Conservation (phyloP, 2,329 filamentous ascomycete genomes). For the Nakataea oryzae region DNA sequence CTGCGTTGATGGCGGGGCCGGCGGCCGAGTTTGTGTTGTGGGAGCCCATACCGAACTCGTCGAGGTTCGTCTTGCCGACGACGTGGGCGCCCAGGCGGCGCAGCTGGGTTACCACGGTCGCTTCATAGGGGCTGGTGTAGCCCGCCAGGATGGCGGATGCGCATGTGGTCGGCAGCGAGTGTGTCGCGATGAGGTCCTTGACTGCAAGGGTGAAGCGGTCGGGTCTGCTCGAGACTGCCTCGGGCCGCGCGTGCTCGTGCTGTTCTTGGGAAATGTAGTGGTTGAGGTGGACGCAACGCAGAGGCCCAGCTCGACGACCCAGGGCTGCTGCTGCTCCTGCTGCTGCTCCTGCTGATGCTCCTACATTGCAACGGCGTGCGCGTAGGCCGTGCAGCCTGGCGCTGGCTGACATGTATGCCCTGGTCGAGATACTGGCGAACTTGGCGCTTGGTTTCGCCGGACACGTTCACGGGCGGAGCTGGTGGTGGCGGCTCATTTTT, state of each 20-base stretch:
- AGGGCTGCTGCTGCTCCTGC: background rate
- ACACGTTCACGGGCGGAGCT: background rate
- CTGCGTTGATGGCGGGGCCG: slow-evolving; percentile 12
- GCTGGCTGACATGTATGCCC: slow-evolving; percentile 8
- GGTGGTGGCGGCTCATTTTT: background rate
- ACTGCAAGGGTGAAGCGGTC: slow-evolving; percentile 40
- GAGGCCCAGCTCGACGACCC: too few relatives aligned
- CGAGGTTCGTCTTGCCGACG: slow-evolving; percentile 78
- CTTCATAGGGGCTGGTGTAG: slow-evolving; percentile 67
- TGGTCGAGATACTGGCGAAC: background rate
- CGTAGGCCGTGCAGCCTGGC: slow-evolving; percentile 1
- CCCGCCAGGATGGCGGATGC: slow-evolving; percentile 60
- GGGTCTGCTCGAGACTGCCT: background rate
- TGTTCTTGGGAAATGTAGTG: background rate
- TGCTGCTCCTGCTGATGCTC: background rate
- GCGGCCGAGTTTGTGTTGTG: slow-evolving; percentile 18
- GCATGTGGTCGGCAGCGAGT: slow-evolving; percentile 61
- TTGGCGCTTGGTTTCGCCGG: background rate
- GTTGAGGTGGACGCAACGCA: background rate
- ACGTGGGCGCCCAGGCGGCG: slow-evolving; percentile 49
- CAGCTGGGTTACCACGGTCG: slow-evolving; percentile 64
- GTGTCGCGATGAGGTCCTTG: slow-evolving; percentile 67
- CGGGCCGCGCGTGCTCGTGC: background rate
- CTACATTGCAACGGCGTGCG: background rate
- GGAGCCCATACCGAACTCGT: slow-evolving; percentile 43